phyloP scores from a whole-genome alignment of 768 basidiomycete species.

The Dacryopinax spathularia region DNA sequence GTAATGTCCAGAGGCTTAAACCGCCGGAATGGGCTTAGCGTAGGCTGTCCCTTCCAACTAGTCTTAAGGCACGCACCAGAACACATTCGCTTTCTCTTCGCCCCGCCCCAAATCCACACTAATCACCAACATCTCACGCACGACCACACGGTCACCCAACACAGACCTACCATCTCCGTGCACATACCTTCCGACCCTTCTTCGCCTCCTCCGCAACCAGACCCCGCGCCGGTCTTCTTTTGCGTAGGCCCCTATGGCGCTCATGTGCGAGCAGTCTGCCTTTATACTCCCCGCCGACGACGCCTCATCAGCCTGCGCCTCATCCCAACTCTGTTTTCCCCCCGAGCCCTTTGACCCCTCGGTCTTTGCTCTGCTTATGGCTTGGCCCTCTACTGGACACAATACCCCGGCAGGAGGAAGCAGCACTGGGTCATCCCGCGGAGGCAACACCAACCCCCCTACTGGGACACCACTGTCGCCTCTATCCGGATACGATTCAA shows the following conservation, averaged over 20 bases:
- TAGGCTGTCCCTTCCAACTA: constrained; percentile 2
- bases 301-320: not conserved
- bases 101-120: constrained; percentile 1
- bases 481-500: not conserved
- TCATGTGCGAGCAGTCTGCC: constrained; percentile 1
- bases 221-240: no score
- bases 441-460: constrained; percentile 2
- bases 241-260: not conserved
- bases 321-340: not conserved
- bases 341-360: not conserved
- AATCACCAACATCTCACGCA: not conserved
- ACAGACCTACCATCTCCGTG: not conserved
- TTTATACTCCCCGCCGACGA: constrained; percentile 1
- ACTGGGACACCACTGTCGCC: not conserved
- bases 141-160: not conserved
- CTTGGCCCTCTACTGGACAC: constrained; percentile 1
- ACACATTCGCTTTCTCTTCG: constrained; percentile 2
- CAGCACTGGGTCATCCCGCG: constrained; percentile 1
- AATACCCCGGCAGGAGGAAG: not conserved
- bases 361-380: not conserved
- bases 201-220: no score
- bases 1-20: not conserved
- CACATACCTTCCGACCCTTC: not conserved
- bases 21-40: constrained; percentile 3
- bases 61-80: constrained; percentile 4